Evolutionary conservation across 352 stramenopile genomes (phyloP), one percentile per base, ranked within the genome.

Genomic region (Hyaloperonospora arabidopsidis): DNA sequence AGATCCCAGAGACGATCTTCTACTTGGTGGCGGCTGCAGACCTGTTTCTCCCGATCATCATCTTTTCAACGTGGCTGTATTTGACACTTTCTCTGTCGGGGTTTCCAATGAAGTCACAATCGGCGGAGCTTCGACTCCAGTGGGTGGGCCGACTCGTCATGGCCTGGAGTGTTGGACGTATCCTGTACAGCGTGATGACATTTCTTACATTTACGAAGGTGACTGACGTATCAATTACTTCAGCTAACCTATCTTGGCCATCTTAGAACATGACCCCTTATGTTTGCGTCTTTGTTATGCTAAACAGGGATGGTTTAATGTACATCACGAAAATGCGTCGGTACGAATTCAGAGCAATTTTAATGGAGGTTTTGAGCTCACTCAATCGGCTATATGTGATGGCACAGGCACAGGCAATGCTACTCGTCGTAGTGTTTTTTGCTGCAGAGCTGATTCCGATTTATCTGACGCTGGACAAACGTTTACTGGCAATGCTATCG

Each of bases 51-150:
- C 87, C 87, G 41, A 70, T 96, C 23, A 89, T 96, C 36, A 91
- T 95, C 54, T 72, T 93, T n/a, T 75, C 72, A 17, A 89, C 88
- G 49, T 96, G 87, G 79, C 57, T 95, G 21, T 96, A 95, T 62
- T 69, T 96, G 47, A 89, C 86, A 15, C 59, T 95, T 35, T 89
- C 79, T 45, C 74, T 96, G 39, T 93, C 86, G 12, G 86, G 85
- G 2, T 96, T 96, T 56, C 86, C 86, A 12, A 86, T 86, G 57
- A 92, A 93, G 49, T 88, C 76, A 10, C 58, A 58, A 29, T 81
- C 81, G 8, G 64, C 79, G 1, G 58, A 80, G 18, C 50, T 84
- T 32, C 68, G 81, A n/a, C 63, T 89, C 14, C 62, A 74, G 39
- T 70, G 73, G 11, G 78, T 91, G 0, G 78, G 78, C 0, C 63